Conservation (phyloP, 1,139 yeast species). For the Blastobotrys apis region DNA sequence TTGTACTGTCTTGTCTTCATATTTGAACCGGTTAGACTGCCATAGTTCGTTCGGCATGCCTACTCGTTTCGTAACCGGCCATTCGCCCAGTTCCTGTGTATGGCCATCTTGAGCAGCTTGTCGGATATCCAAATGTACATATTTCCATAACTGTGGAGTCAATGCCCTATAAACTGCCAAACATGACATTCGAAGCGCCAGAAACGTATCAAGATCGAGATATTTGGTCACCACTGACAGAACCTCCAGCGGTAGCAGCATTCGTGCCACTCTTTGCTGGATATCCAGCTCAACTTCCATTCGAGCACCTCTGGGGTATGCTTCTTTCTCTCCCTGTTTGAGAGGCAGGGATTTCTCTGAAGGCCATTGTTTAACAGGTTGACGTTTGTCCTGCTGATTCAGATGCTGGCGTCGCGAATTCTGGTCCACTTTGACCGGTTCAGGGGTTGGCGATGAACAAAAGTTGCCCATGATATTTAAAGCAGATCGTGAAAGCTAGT, state of each 20-base stretch:
- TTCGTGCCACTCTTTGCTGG: background rate
- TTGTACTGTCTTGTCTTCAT: constrained; percentile 6
- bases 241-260: background rate
- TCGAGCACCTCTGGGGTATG: no score
- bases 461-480: no score
- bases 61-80: constrained; percentile 5
- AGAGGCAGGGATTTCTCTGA: background rate
- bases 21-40: constrained; percentile 4
- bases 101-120: background rate
- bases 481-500: no score
- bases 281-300: background rate
- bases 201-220: constrained; percentile 8
- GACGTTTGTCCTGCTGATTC: background rate
- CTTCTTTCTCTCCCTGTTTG: background rate
- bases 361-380: background rate
- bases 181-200: constrained; percentile 5
- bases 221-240: constrained; percentile 1
- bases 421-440: no score
- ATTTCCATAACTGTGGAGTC: constrained; percentile 11
- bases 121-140: constrained; percentile 10
- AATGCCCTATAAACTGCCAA: background rate
- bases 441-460: no score
- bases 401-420: no score
- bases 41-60: constrained; percentile 7
- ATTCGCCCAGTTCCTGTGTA: background rate